Conservation (phyloP, 768 basidiomycete genomes). For the Austroboletus festivus region DNA sequence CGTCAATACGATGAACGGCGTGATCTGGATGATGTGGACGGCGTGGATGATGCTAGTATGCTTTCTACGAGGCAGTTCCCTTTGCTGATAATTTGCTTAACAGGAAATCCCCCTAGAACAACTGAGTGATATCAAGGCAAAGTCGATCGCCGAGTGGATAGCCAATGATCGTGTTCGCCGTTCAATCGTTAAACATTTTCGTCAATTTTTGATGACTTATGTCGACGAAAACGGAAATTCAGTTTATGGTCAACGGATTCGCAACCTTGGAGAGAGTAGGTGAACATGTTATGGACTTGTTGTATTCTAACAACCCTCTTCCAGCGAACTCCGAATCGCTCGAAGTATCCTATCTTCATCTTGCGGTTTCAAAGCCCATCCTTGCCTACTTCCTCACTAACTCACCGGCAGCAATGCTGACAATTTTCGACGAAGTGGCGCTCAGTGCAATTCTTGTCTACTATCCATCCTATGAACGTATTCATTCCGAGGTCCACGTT, state of each 20-base stretch:
- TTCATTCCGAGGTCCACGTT: constrained; percentile 97
- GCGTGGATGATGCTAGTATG: constrained; percentile 72
- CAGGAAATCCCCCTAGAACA: constrained; percentile 95
- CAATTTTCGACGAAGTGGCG: constrained; percentile 94
- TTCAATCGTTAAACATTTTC: constrained; percentile 89
- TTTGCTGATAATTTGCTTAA: constrained; percentile 14
- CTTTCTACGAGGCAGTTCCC: neutral
- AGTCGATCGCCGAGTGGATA: constrained; percentile 98
- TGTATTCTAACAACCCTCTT: constrained; percentile 9
- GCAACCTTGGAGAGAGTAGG: constrained; percentile 91
- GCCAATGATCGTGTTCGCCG: constrained; percentile 86
- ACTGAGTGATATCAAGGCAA: constrained; percentile 95
- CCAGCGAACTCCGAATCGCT: constrained; percentile 95
- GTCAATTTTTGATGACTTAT: constrained; percentile 93
- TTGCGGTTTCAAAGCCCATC: constrained; percentile 88
- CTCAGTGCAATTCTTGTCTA: constrained; percentile 91
- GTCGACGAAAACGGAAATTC: constrained; percentile 89
- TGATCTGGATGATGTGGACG: constrained; percentile 89
- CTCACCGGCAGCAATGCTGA: constrained; percentile 87
- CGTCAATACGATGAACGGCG: constrained; percentile 92
- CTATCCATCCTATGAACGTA: constrained; percentile 94
- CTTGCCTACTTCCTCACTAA: constrained; percentile 97
- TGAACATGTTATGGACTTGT: constrained; percentile 8
- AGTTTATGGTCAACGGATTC: constrained; percentile 93
- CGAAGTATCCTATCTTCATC: constrained; percentile 95